phyloP scores from a whole-genome alignment of 768 basidiomycete species.

The Amanita subjunquillea region DNA sequence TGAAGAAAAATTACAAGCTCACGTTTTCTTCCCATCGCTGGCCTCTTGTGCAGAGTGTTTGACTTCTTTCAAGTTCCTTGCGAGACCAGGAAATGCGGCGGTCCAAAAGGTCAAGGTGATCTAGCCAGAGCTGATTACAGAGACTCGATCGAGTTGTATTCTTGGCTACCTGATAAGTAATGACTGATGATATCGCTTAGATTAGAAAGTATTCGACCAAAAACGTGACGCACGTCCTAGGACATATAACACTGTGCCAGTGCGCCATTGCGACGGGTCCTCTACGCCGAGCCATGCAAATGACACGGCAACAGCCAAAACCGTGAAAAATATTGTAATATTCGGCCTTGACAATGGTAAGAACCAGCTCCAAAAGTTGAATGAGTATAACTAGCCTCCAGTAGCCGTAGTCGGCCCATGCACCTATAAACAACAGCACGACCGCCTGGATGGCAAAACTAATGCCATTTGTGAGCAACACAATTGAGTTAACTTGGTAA shows the following conservation, averaged over 20 bases:
- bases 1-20: constrained; percentile 6
- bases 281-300: constrained; percentile 75
- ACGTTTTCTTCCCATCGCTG: constrained; percentile 37
- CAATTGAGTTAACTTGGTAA: constrained; percentile 59
- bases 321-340: constrained; percentile 66
- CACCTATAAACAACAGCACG: constrained; percentile 54
- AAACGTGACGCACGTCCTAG: constrained; percentile 39
- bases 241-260: constrained; percentile 52
- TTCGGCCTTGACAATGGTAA: constrained; percentile 40
- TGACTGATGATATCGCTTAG: constrained; percentile 31
- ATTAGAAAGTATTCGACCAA: neutral
- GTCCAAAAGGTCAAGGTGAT: constrained; percentile 75
- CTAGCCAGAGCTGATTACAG: constrained; percentile 17
- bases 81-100: constrained; percentile 71
- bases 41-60: constrained; percentile 34
- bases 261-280: constrained; percentile 51
- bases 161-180: constrained; percentile 51
- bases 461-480: constrained; percentile 70
- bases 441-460: constrained; percentile 70
- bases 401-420: constrained; percentile 76
- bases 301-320: constrained; percentile 54
- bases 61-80: constrained; percentile 62
- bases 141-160: neutral
- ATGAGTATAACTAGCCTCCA: constrained; percentile 38
- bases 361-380: neutral